Percentiles rank a stretch among this genome's conserved stretches.
Conservation (phyloP, 192 early-diverging fungal species). For the Endogone sp. region DNA sequence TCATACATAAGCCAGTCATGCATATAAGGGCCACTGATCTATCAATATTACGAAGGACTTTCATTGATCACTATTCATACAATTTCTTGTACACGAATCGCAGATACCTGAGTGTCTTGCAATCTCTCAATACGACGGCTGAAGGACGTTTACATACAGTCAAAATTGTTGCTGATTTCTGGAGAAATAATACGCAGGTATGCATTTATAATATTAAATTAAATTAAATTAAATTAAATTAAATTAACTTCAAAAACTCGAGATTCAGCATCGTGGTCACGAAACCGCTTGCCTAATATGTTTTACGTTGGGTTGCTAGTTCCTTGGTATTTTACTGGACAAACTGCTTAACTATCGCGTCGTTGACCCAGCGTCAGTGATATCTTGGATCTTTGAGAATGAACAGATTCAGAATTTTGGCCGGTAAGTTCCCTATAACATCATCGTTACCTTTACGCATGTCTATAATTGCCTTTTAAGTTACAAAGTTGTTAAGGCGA, state of each 20-base stretch:
- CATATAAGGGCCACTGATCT: neutral
- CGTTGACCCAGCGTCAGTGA: constrained; percentile 76
- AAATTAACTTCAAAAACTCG: too few relatives aligned
- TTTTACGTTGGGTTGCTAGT: too few relatives aligned
- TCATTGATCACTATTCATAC: too few relatives aligned
- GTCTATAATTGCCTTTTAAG: neutral
- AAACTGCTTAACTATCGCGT: constrained; percentile 96
- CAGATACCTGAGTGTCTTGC: constrained; percentile 63
- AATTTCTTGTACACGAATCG: neutral
- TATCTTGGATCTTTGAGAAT: constrained; percentile 73
- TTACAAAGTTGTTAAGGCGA: neutral
- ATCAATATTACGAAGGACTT: too few relatives aligned
- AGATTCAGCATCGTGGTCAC: too few relatives aligned
- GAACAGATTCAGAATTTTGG: constrained; percentile 39
- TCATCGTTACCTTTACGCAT: neutral
- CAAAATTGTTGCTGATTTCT: constrained; percentile 76
- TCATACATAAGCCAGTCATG: neutral
- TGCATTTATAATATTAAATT: neutral
- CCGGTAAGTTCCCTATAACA: constrained; percentile 11
- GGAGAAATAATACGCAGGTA: constrained; percentile 79
- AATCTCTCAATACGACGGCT: constrained; percentile 49
- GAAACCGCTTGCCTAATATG: too few relatives aligned
- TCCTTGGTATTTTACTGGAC: constrained; percentile 88
- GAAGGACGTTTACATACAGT: constrained; percentile 75
- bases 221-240: neutral